A percentile compares a stretch with the other conserved stretches of the same genome.
Conservation (phyloP, 768 basidiomycete species). For the Termitomyces titanicus region DNA sequence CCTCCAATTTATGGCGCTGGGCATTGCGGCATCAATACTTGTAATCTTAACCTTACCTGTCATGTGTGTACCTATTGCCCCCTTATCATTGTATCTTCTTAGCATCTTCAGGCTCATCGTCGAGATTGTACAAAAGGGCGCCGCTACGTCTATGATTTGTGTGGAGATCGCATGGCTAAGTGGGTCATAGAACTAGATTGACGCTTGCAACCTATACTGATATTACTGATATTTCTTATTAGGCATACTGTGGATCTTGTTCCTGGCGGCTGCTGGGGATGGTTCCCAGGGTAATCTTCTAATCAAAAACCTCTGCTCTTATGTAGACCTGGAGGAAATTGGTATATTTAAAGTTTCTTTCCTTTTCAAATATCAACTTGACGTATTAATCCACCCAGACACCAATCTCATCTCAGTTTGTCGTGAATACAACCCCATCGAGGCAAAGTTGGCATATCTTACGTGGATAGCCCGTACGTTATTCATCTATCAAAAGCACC, state of each 20-base stretch:
- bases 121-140: constrained; percentile 30
- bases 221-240: not conserved
- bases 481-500: not conserved
- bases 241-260: constrained; percentile 44
- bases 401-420: constrained; percentile 24
- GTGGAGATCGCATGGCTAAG: constrained; percentile 38
- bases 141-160: constrained; percentile 33
- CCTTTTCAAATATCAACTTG: not conserved
- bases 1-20: constrained; percentile 29
- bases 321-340: too few species aligned
- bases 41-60: constrained; percentile 36
- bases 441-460: constrained; percentile 45
- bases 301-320: constrained; percentile 9
- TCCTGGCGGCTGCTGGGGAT: constrained; percentile 35
- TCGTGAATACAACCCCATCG: constrained; percentile 32
- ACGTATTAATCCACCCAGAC: not conserved
- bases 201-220: not conserved
- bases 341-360: not conserved
- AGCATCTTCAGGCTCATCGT: constrained; percentile 25
- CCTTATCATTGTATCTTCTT: not conserved
- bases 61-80: constrained; percentile 26
- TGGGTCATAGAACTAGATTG: constrained; percentile 17
- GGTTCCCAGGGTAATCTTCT: constrained; percentile 21
- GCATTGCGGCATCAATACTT: constrained; percentile 30
- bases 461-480: constrained; percentile 39